Percentiles rank a stretch among this genome's conserved stretches.
phyloP scores from a whole-genome alignment of 495 filamentous ascomycete genomes.

The Jackrogersella multiformis region DNA sequence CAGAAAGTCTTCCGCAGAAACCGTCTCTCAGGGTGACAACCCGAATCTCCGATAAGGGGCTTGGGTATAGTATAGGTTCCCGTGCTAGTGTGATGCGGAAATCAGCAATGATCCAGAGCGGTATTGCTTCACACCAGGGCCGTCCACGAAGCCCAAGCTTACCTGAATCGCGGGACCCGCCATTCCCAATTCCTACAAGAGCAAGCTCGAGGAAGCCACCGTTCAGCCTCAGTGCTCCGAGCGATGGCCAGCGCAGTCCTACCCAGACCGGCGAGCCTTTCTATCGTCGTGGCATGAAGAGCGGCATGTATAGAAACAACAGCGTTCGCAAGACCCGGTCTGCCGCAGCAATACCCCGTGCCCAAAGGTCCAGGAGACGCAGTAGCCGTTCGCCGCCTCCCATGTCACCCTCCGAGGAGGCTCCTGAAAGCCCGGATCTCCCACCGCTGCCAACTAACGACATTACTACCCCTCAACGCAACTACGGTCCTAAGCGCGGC shows the following conservation, averaged over 20 bases:
- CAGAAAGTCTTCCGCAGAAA: constrained; percentile 45
- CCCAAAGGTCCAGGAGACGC: constrained; percentile 55
- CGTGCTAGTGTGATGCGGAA: constrained; percentile 60
- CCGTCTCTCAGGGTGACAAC: constrained; percentile 46
- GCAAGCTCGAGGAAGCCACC: constrained; percentile 84
- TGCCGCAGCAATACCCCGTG: constrained; percentile 72
- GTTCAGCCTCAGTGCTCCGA: constrained; percentile 68
- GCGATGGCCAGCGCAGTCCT: constrained; percentile 82
- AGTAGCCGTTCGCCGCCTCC: constrained; percentile 72
- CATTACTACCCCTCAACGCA: constrained; percentile 66
- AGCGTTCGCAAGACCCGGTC: constrained; percentile 86
- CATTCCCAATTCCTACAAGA: constrained; percentile 90
- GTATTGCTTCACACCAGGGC: constrained; percentile 73
- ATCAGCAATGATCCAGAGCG: constrained; percentile 79
- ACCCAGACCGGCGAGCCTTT: constrained; percentile 59
- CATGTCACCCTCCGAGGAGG: constrained; percentile 69
- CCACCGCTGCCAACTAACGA: constrained; percentile 80
- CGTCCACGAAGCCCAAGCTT: constrained; percentile 81
- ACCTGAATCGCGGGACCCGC: constrained; percentile 69
- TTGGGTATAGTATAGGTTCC: constrained; percentile 44
- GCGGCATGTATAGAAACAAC: constrained; percentile 56
- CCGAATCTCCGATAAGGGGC: constrained; percentile 40
- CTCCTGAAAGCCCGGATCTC: constrained; percentile 73
- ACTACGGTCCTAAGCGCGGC: constrained; percentile 47
- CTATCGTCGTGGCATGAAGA: constrained; percentile 51